phyloP scores from a whole-genome alignment of 306 rosid species.

The Bauhinia variegata region DNA sequence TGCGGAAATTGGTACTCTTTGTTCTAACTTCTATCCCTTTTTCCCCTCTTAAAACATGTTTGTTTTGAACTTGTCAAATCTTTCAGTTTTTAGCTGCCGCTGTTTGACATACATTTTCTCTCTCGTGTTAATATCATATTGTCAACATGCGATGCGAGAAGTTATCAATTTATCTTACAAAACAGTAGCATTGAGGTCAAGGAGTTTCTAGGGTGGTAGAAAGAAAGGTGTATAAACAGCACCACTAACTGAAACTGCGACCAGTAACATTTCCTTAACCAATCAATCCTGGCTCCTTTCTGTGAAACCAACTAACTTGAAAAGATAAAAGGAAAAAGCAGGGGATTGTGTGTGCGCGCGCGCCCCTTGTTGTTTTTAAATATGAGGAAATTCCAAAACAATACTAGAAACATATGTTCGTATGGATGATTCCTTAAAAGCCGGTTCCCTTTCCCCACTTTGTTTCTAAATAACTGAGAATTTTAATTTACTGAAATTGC shows the following conservation, averaged over 20 bases:
- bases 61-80: background rate
- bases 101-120: background rate
- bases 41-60: background rate
- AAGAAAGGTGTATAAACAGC: too few species aligned
- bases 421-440: conserved; percentile 4
- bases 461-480: too few species aligned
- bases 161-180: too few species aligned
- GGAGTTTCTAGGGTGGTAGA: too few species aligned
- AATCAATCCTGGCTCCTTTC: background rate
- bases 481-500: conserved; percentile 40
- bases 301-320: background rate
- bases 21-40: background rate
- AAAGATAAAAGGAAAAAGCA: background rate
- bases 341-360: background rate
- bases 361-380: too few species aligned
- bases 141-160: too few species aligned
- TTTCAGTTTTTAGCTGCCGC: background rate
- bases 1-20: conserved; percentile 66
- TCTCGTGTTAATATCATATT: too few species aligned
- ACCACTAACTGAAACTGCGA: too few species aligned
- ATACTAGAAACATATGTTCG: background rate
- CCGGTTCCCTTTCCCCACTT: too few species aligned
- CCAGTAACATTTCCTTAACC: conserved; percentile 2
- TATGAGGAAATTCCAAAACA: background rate
- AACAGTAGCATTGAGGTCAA: too few species aligned